Evolutionary conservation across 805 yeast species (phyloP).

Genomic region (Metschnikowia kunwiensis): DNA sequence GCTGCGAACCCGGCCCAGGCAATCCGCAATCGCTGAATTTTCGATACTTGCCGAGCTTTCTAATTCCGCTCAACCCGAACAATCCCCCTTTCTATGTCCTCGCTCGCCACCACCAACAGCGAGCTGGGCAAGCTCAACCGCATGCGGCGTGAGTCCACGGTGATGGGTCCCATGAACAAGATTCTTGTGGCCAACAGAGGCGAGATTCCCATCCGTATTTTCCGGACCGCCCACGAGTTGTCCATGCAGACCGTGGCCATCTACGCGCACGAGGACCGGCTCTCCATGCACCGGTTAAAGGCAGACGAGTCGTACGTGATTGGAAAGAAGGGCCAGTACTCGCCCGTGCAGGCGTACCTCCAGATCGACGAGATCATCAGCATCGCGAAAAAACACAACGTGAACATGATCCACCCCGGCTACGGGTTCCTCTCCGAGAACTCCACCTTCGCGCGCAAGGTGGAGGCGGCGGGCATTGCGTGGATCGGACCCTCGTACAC

Average conservation of each 20-base stretch:
- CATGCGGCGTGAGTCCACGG: conserved; percentile 42
- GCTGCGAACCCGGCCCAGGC: not conserved
- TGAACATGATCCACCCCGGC: conserved; percentile 41
- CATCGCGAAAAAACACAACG: conserved; percentile 55
- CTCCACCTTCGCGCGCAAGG: conserved; percentile 89
- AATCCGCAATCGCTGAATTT: no score
- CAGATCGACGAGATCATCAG: conserved; percentile 89
- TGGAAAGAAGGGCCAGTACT: conserved; percentile 82
- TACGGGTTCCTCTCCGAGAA: conserved; percentile 79
- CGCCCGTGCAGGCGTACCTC: conserved; percentile 94
- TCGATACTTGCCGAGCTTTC: no score
- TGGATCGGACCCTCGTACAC: conserved; percentile 93
- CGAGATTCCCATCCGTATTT: conserved; percentile 83
- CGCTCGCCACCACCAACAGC: conserved; percentile 9
- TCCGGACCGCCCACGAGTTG: conserved; percentile 95
- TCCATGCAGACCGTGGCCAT: conserved; percentile 97
- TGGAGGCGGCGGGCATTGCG: conserved; percentile 83
- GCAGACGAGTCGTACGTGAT: conserved; percentile 93
- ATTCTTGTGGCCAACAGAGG: conserved; percentile 82
- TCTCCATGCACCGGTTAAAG: conserved; percentile 91
- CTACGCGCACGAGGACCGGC: conserved; percentile 92
- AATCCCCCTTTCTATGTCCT: conserved; percentile 5
- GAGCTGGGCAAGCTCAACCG: conserved; percentile 30
- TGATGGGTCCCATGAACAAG: conserved; percentile 49
- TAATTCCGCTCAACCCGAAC: not conserved